These are phyloP conservation scores for Stentor coeruleus DNA, from an alignment of 73 alveolate species.

Conservation along the genomic window DNA sequence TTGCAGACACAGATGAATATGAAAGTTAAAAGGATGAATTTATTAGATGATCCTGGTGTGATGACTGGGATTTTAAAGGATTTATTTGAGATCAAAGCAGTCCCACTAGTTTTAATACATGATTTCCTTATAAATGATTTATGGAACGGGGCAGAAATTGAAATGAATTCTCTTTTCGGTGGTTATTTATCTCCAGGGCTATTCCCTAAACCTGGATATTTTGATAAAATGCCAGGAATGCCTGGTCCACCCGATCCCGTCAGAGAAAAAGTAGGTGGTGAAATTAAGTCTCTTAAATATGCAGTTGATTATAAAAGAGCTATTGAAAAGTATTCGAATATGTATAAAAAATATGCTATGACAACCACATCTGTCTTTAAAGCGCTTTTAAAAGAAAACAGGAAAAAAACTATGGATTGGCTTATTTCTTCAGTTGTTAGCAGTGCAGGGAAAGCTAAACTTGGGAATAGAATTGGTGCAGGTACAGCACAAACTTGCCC, in stretches of 20 bases:
- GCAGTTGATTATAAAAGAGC: background rate
- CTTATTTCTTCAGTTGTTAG: background rate
- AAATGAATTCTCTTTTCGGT: background rate
- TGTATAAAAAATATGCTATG: background rate
- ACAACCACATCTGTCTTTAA: background rate
- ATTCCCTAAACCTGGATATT: background rate
- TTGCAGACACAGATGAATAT: background rate
- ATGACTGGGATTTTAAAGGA: background rate
- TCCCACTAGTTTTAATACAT: background rate
- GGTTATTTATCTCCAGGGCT: background rate
- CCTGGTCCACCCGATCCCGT: conserved; percentile 27
- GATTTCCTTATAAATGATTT: background rate
- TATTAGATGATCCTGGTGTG: background rate
- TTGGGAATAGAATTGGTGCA: background rate
- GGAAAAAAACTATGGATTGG: conserved; percentile 1
- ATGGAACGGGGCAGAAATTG: conserved; percentile 11
- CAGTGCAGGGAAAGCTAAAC: conserved; percentile 11
- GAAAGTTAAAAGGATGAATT: background rate
- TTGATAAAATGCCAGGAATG: background rate
- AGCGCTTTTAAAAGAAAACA: background rate
- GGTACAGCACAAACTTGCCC: background rate
- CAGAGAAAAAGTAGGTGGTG: background rate
- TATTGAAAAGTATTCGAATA: background rate
- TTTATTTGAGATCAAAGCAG: background rate
- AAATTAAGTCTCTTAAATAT: background rate